These are phyloP conservation scores for Russula abietina DNA, from an alignment of 768 basidiomycete species.

Conservation along the genomic window DNA sequence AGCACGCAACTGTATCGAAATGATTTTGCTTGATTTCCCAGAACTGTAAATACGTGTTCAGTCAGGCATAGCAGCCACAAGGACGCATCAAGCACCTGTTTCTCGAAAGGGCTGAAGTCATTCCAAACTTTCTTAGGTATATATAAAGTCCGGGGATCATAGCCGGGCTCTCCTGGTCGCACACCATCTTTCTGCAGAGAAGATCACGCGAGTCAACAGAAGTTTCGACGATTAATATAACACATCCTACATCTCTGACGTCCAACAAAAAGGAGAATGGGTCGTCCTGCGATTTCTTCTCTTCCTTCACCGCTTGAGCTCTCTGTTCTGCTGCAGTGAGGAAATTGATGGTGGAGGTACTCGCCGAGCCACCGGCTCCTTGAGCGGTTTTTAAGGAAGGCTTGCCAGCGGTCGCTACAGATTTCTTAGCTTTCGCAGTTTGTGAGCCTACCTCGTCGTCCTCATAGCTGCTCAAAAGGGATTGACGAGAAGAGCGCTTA, in stretches of 20 bases:
- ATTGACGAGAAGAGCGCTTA: conserved; percentile 35
- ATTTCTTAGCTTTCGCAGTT: conserved; percentile 36
- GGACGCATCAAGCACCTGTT: conserved; percentile 43
- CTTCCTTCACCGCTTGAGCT: conserved; percentile 68
- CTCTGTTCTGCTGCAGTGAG: conserved; percentile 80
- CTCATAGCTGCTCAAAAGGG: conserved; percentile 39
- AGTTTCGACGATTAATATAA: background rate
- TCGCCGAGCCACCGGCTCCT: conserved; percentile 26
- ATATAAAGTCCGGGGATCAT: conserved; percentile 84
- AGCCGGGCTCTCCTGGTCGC: conserved; percentile 72
- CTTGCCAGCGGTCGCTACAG: conserved; percentile 31
- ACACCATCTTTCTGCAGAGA: conserved; percentile 66
- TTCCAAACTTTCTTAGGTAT: conserved; percentile 75
- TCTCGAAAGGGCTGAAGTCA: conserved; percentile 92
- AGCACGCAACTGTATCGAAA: conserved; percentile 71
- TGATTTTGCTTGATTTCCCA: conserved; percentile 94
- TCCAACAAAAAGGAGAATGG: conserved; percentile 72
- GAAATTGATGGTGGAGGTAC: conserved; percentile 41
- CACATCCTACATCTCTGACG: conserved; percentile 55
- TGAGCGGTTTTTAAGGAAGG: conserved; percentile 32
- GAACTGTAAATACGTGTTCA: conserved; percentile 26
- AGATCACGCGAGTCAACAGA: background rate
- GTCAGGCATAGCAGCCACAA: background rate
- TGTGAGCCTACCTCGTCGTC: conserved; percentile 29
- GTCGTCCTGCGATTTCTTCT: conserved; percentile 74